These are phyloP conservation scores for Pythium sp. DNA, from an alignment of 352 stramenopile genomes.

Conservation along the genomic window DNA sequence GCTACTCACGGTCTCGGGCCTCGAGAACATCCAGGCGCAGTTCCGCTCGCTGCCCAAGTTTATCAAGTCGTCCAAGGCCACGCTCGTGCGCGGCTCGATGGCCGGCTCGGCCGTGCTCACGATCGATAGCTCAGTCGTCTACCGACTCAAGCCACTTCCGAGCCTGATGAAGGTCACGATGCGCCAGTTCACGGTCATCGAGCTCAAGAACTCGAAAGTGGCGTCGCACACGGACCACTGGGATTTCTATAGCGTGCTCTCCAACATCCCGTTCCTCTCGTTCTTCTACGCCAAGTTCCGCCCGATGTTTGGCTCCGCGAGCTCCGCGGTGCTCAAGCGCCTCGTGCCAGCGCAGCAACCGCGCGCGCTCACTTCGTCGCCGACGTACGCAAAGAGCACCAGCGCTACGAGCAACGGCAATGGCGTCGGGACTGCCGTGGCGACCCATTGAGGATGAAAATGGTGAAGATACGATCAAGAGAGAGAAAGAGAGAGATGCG, in stretches of 20 bases:
- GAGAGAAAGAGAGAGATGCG: background rate
- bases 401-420: constrained; percentile 13
- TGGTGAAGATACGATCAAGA: background rate
- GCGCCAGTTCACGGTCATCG: constrained; percentile 78
- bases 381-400: constrained; percentile 17
- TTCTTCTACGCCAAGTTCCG: constrained; percentile 84
- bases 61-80: constrained; percentile 72
- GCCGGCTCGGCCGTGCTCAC: constrained; percentile 72
- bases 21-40: constrained; percentile 85
- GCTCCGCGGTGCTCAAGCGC: constrained; percentile 69
- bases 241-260: constrained; percentile 79
- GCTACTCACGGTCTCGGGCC: constrained; percentile 62
- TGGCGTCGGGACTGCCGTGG: constrained; percentile 17
- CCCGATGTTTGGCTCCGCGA: constrained; percentile 63
- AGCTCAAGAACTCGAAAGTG: constrained; percentile 81
- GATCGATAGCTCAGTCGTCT: constrained; percentile 78
- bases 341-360: constrained; percentile 32
- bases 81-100: constrained; percentile 82
- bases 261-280: constrained; percentile 71
- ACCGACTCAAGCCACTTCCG: constrained; percentile 71
- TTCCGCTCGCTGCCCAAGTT: constrained; percentile 80
- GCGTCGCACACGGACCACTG: constrained; percentile 82
- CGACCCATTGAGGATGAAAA: constrained; percentile 24
- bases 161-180: constrained; percentile 70
- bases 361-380: constrained; percentile 14